Evolutionary conservation across 306 rosid genomes (phyloP).

Genomic region (Crotalaria pallida): DNA sequence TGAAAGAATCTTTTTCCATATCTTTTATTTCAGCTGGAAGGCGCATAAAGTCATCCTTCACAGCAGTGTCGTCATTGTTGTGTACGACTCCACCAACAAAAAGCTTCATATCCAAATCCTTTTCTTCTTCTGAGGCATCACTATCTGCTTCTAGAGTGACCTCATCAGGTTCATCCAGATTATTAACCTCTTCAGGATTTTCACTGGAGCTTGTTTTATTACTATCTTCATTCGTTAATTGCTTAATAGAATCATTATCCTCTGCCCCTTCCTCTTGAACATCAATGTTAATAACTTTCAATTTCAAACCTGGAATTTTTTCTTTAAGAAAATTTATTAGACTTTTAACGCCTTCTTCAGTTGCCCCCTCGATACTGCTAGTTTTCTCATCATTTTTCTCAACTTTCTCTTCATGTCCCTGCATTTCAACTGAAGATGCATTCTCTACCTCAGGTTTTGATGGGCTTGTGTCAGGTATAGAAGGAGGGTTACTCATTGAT

Average conservation of each 20-base stretch:
- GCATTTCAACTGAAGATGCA: constrained; percentile 35
- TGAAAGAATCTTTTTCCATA: constrained; percentile 74
- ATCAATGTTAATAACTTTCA: constrained; percentile 70
- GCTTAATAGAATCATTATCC: constrained; percentile 55
- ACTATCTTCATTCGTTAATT: constrained; percentile 63
- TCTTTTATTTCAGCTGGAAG: constrained; percentile 83
- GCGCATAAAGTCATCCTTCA: constrained; percentile 70
- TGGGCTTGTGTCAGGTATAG: constrained; percentile 48
- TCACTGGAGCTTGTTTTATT: constrained; percentile 46
- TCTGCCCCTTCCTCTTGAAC: constrained; percentile 59
- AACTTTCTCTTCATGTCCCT: constrained; percentile 39
- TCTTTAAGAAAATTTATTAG: constrained; percentile 87
- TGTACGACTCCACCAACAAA: constrained; percentile 89
- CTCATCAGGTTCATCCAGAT: constrained; percentile 70
- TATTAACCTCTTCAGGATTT: constrained; percentile 52
- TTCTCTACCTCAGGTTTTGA: constrained; percentile 42
- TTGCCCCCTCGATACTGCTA: constrained; percentile 46
- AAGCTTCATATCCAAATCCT: constrained; percentile 83
- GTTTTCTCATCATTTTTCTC: constrained; percentile 53
- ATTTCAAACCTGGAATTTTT: constrained; percentile 90
- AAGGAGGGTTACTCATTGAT: constrained; percentile 33
- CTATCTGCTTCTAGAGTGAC: constrained; percentile 54
- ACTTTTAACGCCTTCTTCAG: constrained; percentile 76
- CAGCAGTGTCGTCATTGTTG: constrained; percentile 62
- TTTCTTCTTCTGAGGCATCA: constrained; percentile 58